Base-by-base conservation (phyloP, 805 yeast genomes). In the Isabelozyma rhagii region DNA sequence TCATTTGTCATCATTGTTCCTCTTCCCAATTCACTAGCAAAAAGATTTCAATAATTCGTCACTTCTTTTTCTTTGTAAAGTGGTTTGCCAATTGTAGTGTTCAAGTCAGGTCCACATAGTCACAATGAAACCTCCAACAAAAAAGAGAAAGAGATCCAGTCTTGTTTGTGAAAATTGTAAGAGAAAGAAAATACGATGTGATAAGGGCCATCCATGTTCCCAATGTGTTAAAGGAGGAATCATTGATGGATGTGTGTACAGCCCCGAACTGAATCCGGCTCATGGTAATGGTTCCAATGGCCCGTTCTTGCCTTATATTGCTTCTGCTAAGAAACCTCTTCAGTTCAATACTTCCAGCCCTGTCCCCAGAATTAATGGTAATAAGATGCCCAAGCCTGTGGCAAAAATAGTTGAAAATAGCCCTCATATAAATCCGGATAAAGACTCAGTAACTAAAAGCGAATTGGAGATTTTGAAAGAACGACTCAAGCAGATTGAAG, bases 141-240 rank as follows among this genome's bases (percentile, higher is more conserved):
- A 56, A 39, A 55, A 53, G 54, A 55, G 71, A 29, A 72, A 69
- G 42, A 64, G 79, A 25, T 60, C 68, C 50, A 59, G 66, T 3
- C 61, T 74, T 4, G 79, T 65, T 4, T 69, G 74, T 49, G 55
- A 56, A 28, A 64, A 58, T 51, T 69, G 74, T 51, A 67, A 66
- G 47, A 51, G 59, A 41, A 58, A 64, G 41, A 69, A 69, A 52
- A 61, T 69, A 54, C 66, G 62, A 45, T 69, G 74, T 52, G 71
- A 69, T 50, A 68, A 66, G 49, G 55, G 62, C 7, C 59, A 61
- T 13, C 80, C 80, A 1, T 64, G 75, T 43, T 56, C 55, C 8
- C 51, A 56, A 3, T 70, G 75, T 55, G 45, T 58, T 39, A 67
- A 66, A 49, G 57, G 61, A 18, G 64, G 62, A 43, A 67, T 64